A percentile compares a stretch with the other conserved stretches of the same genome.
Conservation (phyloP, 1,284 basidiomycete species). For the Rhodotorula sp. region DNA sequence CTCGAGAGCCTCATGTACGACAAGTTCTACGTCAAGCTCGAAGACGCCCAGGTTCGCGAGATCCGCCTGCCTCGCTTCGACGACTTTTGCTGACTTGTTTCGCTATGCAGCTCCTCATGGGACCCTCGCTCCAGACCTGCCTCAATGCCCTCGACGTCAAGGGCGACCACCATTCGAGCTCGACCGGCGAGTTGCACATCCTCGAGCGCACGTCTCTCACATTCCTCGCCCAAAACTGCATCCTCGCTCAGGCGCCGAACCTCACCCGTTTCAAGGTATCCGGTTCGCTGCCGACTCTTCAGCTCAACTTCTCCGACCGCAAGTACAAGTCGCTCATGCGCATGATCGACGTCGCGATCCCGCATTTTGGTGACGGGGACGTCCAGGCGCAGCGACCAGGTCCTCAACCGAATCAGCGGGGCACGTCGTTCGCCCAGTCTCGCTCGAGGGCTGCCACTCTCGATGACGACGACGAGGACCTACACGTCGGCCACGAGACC, state of each 20-base stretch:
- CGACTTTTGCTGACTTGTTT: neutral
- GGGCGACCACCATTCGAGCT: conserved; percentile 47
- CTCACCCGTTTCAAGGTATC: conserved; percentile 89
- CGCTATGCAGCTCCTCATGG: conserved; percentile 74
- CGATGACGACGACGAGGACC: conserved; percentile 55
- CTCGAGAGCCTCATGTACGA: conserved; percentile 98
- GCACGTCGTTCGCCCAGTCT: conserved; percentile 33
- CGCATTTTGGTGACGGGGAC: conserved; percentile 65
- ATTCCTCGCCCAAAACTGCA: conserved; percentile 88
- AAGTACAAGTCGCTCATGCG: conserved; percentile 96
- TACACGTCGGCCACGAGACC: conserved; percentile 45
- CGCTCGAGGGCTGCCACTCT: conserved; percentile 48
- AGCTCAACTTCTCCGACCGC: conserved; percentile 83
- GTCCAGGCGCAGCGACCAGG: conserved; percentile 23
- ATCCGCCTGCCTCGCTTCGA: neutral
- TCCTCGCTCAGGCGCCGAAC: conserved; percentile 79
- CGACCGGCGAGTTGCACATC: conserved; percentile 69
- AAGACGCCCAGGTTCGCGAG: conserved; percentile 78
- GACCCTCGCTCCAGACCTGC: conserved; percentile 77
- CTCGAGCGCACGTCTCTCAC: conserved; percentile 91
- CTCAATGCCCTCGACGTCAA: conserved; percentile 63
- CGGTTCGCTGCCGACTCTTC: conserved; percentile 81
- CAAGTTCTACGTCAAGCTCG: conserved; percentile 76
- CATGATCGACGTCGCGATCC: conserved; percentile 86
- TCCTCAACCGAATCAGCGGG: conserved; percentile 2